Evolutionary conservation across 306 rosid genomes (phyloP), one percentile per base, ranked within the genome.

Genomic region (Rosa multiflora): DNA sequence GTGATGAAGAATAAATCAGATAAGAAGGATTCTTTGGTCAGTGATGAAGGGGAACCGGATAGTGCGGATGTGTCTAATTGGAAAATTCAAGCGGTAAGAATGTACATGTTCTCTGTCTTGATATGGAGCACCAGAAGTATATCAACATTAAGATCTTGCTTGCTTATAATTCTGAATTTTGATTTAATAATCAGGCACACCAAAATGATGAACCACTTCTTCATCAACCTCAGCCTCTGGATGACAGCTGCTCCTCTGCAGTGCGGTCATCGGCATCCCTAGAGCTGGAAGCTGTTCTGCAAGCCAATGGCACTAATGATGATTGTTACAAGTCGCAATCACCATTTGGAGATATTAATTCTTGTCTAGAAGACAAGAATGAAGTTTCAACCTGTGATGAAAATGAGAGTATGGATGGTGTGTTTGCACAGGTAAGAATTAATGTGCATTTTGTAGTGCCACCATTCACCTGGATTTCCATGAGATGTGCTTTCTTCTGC

Each of bases 11-110:
- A 56, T 53, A 83, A 70, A 21, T n/a, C 68, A 47, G 85, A 83
- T 35, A 63, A 11, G 71, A 67, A 10, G 74, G 70, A 74, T 29
- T 17, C 53, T 69, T 77, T 48, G 39, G 4, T 18, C 6, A 23
- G 14, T 68, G 80, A 66, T 73, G 86, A 78, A 73, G 84, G 76
- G 29, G 87, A 82, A 37, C 56, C 84, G 15, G 82, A 79, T 53
- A 48, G 68, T 13, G 21, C 52, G 4, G 37, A 20, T 51, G 18
- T 56, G 61, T 73, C 78, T 14, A 2, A 32, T 32, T 32, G 37
- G 75, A 47, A 47, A 48, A 44, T 12, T 47, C 43, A 71, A 71
- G 58, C 48, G 43, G 75, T 71, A 49, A 56, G 43, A 71, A 71
- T 21, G 0, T 8, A 48, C 42, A 52, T 52, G 13, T 70, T 51